Evolutionary conservation across 768 basidiomycete species (phyloP), one percentile per base, ranked within the genome.

Genomic region (Pisolithus sp.): DNA sequence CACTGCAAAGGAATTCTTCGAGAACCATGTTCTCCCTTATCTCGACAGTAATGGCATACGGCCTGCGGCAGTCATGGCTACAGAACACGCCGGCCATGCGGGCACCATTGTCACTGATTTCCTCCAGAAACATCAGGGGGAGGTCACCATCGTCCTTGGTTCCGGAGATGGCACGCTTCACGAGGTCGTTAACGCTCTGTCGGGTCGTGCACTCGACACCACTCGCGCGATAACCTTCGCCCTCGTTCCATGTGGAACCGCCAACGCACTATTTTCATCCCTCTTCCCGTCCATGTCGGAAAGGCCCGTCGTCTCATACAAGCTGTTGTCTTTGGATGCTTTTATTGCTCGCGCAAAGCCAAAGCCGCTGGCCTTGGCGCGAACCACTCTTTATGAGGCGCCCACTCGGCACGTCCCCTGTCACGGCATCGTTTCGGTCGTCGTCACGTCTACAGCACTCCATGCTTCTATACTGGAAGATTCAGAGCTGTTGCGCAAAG

Each of bases 141-240:
- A 54, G 44, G 53, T 78, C 48, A 76, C 76, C 0, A 62, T 88
- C 44, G 62, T 88, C 47, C 72, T 93, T 23, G 80, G 78, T 15
- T 92, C 93, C 5, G 94, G 94, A 7, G 94, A 98, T 67, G 94
- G 94, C 17, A 96, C 93, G 1, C 73, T 93, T 37, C 90, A 95
- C 65, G 93, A 98, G 59, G 79, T 95, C 55, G 75, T 93, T 62
- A 87, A 86, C 55, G 75, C 75, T 10, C 62, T 90, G 31, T 66
- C 73, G 36, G 61, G 62, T 21, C 57, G 59, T 17, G 34, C 56
- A 17, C 47, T 61, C 38, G 62, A 57, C 20, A 64, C 59, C 18
- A 51, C 4, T 53, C 52, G 20, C 38, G 23, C 58, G 57, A 34
- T 84, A 50, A 61, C 60, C 31, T 71, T 85, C 54, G 81, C 72